A percentile compares a stretch with the other conserved stretches of the same genome.
These are phyloP conservation scores for Sugiyamaella castrensis DNA, from an alignment of 1,139 yeast species.

Conservation along the genomic window DNA sequence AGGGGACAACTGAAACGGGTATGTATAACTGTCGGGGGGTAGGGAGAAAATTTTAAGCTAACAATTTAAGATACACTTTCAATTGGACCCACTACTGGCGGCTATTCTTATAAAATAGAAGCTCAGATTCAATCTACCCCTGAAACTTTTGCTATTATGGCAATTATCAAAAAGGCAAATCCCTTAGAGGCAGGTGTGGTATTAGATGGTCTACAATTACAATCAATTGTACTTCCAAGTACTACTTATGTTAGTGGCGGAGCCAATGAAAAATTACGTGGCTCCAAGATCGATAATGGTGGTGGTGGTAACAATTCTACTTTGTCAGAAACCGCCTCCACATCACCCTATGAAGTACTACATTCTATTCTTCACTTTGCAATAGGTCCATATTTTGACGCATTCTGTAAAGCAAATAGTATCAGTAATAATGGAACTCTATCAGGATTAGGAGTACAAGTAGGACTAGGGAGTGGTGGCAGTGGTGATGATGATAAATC, in stretches of 20 bases:
- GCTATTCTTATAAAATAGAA: not conserved
- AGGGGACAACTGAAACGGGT: too few species aligned
- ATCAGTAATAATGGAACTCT: not conserved
- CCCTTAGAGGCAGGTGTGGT: slow-evolving; percentile 31
- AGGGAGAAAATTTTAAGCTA: not conserved
- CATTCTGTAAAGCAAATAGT: slow-evolving; percentile 31
- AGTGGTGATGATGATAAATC: slow-evolving; percentile 23
- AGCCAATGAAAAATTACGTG: not conserved
- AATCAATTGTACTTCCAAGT: slow-evolving; percentile 32
- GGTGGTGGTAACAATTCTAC: not conserved
- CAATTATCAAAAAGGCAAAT: slow-evolving; percentile 48
- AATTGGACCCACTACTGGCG: not conserved
- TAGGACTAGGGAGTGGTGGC: not conserved
- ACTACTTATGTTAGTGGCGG: slow-evolving; percentile 9
- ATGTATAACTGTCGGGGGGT: not conserved
- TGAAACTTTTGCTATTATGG: slow-evolving; percentile 31
- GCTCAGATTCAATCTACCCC: slow-evolving; percentile 13
- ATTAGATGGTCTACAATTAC: slow-evolving; percentile 45
- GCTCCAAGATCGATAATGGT: not conserved
- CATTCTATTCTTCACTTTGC: slow-evolving; percentile 56
- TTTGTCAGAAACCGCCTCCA: not conserved
- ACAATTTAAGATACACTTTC: not conserved
- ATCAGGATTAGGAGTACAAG: slow-evolving; percentile 6
- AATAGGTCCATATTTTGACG: slow-evolving; percentile 52
- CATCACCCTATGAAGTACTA: slow-evolving; percentile 51